Conservation (phyloP, 2,329 filamentous ascomycete species). For the Monosporascus sp. region DNA sequence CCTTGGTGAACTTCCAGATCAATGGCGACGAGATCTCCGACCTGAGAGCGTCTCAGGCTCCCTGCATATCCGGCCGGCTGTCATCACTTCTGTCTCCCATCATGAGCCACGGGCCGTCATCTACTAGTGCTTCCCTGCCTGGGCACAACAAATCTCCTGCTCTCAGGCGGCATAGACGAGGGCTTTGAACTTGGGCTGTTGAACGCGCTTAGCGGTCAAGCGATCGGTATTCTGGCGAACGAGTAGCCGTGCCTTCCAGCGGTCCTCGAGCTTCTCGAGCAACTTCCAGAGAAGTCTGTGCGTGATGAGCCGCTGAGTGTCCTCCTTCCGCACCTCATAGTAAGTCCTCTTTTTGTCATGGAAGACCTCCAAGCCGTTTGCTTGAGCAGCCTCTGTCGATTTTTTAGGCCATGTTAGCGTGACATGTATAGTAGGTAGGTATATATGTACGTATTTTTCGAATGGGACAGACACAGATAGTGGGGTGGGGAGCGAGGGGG, state of each 20-base stretch:
- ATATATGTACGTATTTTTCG: background rate
- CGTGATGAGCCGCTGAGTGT: background rate
- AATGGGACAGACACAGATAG: no score
- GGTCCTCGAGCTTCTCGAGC: background rate
- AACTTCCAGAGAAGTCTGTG: background rate
- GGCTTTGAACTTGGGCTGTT: background rate
- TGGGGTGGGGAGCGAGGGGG: background rate
- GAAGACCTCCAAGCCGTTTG: conserved; percentile 8
- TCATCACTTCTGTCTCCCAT: no score
- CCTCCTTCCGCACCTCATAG: conserved; percentile 9
- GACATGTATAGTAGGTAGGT: background rate
- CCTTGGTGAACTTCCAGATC: no score
- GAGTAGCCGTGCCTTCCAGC: background rate
- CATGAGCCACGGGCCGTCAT: background rate
- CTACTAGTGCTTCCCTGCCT: background rate
- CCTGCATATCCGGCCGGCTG: no score
- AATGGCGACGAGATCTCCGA: no score
- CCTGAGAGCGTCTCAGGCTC: no score
- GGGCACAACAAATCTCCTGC: background rate
- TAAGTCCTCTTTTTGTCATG: conserved; percentile 12
- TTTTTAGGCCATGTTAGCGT: background rate
- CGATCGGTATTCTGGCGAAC: background rate
- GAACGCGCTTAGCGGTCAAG: background rate
- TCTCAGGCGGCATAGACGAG: background rate
- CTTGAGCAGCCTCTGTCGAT: conserved; percentile 8